Evolutionary conservation across 2,329 filamentous ascomycete species (phyloP).

Genomic region (Penicillium sp.): DNA sequence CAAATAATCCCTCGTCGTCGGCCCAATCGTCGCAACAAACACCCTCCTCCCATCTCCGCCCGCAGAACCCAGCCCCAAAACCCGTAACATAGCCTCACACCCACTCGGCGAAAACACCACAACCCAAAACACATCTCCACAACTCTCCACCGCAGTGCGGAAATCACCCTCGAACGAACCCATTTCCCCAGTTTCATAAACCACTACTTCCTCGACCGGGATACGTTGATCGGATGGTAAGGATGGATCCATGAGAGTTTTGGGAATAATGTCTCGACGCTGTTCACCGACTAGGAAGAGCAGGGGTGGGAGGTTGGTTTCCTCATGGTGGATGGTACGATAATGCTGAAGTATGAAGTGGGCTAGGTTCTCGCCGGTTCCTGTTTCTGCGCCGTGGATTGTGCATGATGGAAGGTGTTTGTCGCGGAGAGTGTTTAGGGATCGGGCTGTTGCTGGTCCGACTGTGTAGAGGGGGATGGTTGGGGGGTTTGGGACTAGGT

Average conservation of each 20-base stretch:
- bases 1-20: conserved; percentile 79
- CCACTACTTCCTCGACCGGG: conserved; percentile 69
- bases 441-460: conserved; percentile 55
- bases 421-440: conserved; percentile 54
- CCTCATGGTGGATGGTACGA: conserved; percentile 34
- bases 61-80: conserved; percentile 40
- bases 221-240: conserved; percentile 54
- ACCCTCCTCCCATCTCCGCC: conserved; percentile 26
- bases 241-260: conserved; percentile 60
- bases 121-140: conserved; percentile 30
- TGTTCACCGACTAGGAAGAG: conserved; percentile 90
- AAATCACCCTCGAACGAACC: conserved; percentile 70
- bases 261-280: conserved; percentile 83
- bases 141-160: conserved; percentile 41
- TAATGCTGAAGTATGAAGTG: conserved; percentile 77
- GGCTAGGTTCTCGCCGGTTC: conserved; percentile 77
- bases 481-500: conserved; percentile 1
- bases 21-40: conserved; percentile 81
- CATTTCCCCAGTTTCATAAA: conserved; percentile 85
- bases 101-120: conserved; percentile 58
- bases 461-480: conserved; percentile 42
- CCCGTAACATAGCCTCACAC: conserved; percentile 57
- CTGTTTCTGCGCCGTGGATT: conserved; percentile 74
- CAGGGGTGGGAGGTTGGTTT: conserved; percentile 50
- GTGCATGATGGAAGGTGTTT: conserved; percentile 47